phyloP scores from a whole-genome alignment of 495 filamentous ascomycete species.

The Gamarada debralockiae region DNA sequence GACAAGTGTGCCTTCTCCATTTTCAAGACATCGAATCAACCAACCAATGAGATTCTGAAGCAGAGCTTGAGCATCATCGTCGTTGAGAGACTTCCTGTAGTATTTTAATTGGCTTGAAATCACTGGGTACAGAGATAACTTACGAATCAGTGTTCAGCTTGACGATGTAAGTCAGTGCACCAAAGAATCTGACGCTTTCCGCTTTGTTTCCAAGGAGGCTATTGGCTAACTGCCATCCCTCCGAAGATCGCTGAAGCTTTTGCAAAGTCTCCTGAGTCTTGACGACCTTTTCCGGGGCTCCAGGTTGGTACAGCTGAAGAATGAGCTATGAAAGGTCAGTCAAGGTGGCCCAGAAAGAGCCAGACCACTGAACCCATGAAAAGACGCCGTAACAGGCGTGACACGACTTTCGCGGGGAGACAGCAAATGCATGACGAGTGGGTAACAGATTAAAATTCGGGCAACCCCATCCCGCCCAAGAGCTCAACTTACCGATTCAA shows the following conservation, averaged over 20 bases:
- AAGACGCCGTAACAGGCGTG: neutral
- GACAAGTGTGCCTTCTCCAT: constrained; percentile 60
- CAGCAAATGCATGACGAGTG: neutral
- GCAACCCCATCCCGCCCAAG: no score
- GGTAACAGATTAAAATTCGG: neutral
- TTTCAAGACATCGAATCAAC: constrained; percentile 55
- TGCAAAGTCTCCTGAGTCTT: constrained; percentile 75
- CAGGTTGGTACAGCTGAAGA: constrained; percentile 67
- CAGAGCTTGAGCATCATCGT: constrained; percentile 57
- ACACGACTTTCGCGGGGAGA: neutral
- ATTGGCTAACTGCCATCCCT: constrained; percentile 85
- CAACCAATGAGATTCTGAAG: constrained; percentile 68
- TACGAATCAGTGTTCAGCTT: constrained; percentile 86
- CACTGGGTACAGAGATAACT: constrained; percentile 6
- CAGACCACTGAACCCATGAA: neutral
- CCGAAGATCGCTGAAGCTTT: constrained; percentile 65
- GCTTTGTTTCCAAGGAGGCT: constrained; percentile 60
- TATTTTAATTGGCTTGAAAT: neutral
- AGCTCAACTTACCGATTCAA: constrained; percentile 33
- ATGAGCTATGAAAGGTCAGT: constrained; percentile 44
- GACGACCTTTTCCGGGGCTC: constrained; percentile 52
- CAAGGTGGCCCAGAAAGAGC: neutral
- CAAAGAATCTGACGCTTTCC: constrained; percentile 82
- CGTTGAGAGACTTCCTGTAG: constrained; percentile 54
- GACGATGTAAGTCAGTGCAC: constrained; percentile 88